Evolutionary conservation across 2,329 filamentous ascomycete genomes (phyloP), one percentile per base, ranked within the genome.

Genomic region (Colletotrichum sp.): DNA sequence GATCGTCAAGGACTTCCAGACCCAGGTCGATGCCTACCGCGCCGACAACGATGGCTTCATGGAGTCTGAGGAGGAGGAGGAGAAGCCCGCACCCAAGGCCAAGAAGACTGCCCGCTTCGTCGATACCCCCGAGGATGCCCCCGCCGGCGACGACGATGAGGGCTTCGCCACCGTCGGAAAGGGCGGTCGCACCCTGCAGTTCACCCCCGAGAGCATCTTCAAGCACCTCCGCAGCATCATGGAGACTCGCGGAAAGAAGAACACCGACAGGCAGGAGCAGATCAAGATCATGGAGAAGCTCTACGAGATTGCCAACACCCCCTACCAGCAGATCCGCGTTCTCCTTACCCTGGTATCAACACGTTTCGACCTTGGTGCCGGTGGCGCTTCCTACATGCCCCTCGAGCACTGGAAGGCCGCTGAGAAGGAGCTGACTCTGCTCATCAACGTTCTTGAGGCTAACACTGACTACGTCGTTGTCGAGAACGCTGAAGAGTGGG

Each of bases 261-360:
- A 99, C 90, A 98, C 97, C 79, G 97, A 99, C 85, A 94, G 96
- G 65, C 84, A 92, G 63, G 97, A 99, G 87, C 97, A 99, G 87
- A 99, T 99, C 86, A 94, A 94, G 86, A 94, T 96, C 68, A 98
- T 99, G 96, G 97, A 99, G 91, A 98, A 96, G 89, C 92, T 99
- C 70, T 88, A 93, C 82, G 96, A 98, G 84, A 96, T 99, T 79
- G 92, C 97, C 78, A 92, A 91, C 82, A 97, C 94, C 69, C 96
- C 98, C 67, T 99, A 99, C 88, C 97, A 99, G 87, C 93, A 93
- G 84, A 95, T 99, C 81, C 94, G 97, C 79, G 95, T 99, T 74
- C 94, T 99, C 61, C 90, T 99, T 78, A 96, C 96, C 52, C 88
- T 99, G 66, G 94, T 99, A 80, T 98, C 97, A 55, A 97, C 97